Base-by-base conservation (phyloP, 2,329 filamentous ascomycete species). In the Cladosporium sp. region DNA sequence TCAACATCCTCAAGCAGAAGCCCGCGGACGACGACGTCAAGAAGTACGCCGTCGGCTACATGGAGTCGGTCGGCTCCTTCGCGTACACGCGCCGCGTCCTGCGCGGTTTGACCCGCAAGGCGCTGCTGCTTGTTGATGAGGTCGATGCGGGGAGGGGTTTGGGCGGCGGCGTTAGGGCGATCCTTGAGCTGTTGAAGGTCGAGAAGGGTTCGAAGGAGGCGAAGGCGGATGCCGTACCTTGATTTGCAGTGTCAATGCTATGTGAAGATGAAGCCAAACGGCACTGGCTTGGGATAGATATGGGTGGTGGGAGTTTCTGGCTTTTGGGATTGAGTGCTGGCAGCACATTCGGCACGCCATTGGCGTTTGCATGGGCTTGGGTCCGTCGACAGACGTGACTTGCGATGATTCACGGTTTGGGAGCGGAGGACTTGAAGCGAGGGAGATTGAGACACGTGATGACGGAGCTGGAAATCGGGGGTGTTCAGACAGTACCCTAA, bases 1-100 rank as follows among this genome's bases (percentile, higher is more conserved):
- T 96, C 69, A 95, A 93, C 66, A 96, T 97, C 52, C 77, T 97
- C 40, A 89, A 89, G 71, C 91, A 96, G 70, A 92, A 90, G 72
- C 90, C 91, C 1, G 80, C 78, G 16, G 87, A 96, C 63, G 83
- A 88, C 43, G 86, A 92, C 64, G 88, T 97, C 49, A 97, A 97
- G 77, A 77, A 82, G 56, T 97, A 95, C 68, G 93, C 93, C 3
- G 85, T 97, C 16, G 77, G 78, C 43, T 95, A 95, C 68, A 95
- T 98, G 89, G 85, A 95, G 69, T 77, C 79, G 33, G 95, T 87
- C 1, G 90, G 90, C 35, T 95, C 86, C 66, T 96, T 98, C 67
- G 84, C 85, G 49, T 96, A 97, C 68, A 92, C 87, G 13, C 77
- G 83, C 54, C 75, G 80, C 46, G 87, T 76, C 35, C 68, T 78